Conservation (phyloP, 352 stramenopile genomes). For the Thraustochytrium sp. region DNA sequence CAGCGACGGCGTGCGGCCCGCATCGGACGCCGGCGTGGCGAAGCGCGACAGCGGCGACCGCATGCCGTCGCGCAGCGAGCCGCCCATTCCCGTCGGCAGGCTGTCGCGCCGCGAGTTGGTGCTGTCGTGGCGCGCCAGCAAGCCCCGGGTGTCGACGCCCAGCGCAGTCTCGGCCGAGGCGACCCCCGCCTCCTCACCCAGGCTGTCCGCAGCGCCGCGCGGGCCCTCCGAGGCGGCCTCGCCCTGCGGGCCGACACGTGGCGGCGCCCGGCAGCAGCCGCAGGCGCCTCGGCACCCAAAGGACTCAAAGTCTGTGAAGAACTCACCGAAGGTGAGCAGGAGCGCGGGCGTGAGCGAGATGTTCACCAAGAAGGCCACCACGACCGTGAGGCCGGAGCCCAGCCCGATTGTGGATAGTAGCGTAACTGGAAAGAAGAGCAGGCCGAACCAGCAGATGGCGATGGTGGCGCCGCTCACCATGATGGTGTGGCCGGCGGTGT, state of each 20-base stretch:
- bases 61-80: too few species aligned
- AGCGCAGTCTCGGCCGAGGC: too few species aligned
- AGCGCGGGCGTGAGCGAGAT: conserved; percentile 50
- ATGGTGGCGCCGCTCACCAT: conserved; percentile 51
- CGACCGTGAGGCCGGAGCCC: conserved; percentile 49
- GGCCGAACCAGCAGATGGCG: conserved; percentile 50
- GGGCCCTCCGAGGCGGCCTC: too few species aligned
- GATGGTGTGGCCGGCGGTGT: conserved; percentile 52
- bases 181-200: too few species aligned
- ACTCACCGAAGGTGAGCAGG: conserved; percentile 37
- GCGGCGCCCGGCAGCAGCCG: neutral
- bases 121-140: too few species aligned
- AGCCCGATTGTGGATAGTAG: conserved; percentile 50
- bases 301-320: neutral
- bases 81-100: too few species aligned
- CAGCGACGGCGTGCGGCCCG: neutral
- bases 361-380: conserved; percentile 50
- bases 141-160: too few species aligned
- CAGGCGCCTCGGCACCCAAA: neutral
- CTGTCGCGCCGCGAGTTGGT: neutral
- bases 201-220: too few species aligned
- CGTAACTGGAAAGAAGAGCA: conserved; percentile 50
- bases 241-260: neutral
- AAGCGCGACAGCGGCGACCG: neutral
- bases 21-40: neutral